A percentile compares a stretch with the other conserved stretches of the same genome.
These are phyloP conservation scores for Solanum pinnatisectum DNA, from an alignment of 257 asterid species.

Conservation along the genomic window DNA sequence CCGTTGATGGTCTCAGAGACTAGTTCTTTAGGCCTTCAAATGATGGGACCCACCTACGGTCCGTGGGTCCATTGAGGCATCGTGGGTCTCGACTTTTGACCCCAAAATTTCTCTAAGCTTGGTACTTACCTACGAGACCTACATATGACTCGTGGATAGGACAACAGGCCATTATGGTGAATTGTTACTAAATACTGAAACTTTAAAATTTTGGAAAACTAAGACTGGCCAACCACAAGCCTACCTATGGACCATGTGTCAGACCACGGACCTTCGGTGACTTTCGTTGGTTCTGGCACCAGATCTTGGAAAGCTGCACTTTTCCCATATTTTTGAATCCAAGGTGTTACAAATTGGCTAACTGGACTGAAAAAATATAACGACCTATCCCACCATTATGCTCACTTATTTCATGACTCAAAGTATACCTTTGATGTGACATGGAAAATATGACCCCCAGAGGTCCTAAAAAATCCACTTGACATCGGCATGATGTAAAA, in stretches of 20 bases:
- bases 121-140: background rate
- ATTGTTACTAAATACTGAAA: background rate
- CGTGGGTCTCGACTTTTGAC: background rate
- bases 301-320: too few relatives aligned
- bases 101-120: background rate
- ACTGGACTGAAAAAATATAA: background rate
- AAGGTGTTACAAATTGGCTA: background rate
- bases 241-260: background rate
- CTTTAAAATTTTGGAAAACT: too few relatives aligned
- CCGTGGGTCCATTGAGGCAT: too few relatives aligned
- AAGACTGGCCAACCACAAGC: too few relatives aligned
- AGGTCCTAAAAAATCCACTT: background rate
- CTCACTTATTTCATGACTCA: background rate
- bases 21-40: background rate
- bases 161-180: too few relatives aligned
- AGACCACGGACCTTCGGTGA: background rate
- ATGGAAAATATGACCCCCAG: background rate
- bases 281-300: background rate
- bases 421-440: too few relatives aligned
- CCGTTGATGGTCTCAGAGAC: background rate
- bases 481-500: background rate
- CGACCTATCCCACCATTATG: background rate
- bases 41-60: background rate
- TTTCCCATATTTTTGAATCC: background rate
- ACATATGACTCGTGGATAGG: background rate